A percentile compares a stretch with the other conserved stretches of the same genome.
Conservation (phyloP, 2,329 filamentous ascomycete genomes). For the Chaetomiaceae sp. region DNA sequence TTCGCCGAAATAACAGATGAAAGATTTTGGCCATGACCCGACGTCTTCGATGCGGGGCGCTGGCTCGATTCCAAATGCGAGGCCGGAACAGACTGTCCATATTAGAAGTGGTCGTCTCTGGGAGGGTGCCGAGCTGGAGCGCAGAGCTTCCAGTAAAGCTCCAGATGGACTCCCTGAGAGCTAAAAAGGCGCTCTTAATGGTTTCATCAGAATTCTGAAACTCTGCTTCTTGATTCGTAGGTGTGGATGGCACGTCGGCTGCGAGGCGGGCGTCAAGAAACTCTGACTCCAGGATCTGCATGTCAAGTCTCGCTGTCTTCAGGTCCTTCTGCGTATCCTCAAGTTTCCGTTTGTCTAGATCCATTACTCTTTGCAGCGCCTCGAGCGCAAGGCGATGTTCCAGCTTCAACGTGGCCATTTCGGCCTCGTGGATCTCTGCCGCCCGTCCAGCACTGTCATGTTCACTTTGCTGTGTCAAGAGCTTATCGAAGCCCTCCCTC, state of each 20-base stretch:
- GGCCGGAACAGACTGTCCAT: constrained; percentile 1
- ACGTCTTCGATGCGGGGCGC: not conserved
- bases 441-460: not conserved
- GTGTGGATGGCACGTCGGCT: not conserved
- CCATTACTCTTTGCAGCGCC: not conserved
- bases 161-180: not conserved
- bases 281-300: not conserved
- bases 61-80: constrained; percentile 5
- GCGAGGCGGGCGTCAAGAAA: not conserved
- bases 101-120: not conserved
- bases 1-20: constrained; percentile 13
- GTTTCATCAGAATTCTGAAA: not conserved
- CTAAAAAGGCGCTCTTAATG: not conserved
- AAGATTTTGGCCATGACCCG: constrained; percentile 16
- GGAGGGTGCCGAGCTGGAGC: not conserved
- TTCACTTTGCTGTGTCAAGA: not conserved
- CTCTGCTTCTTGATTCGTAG: not conserved
- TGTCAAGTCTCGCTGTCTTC: not conserved
- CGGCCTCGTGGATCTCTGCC: not conserved
- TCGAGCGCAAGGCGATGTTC: not conserved
- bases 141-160: constrained; percentile 6
- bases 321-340: not conserved
- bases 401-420: not conserved
- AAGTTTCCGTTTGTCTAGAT: not conserved
- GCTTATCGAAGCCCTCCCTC: not conserved